Percentiles rank a stretch among this genome's conserved stretches.
phyloP scores from a whole-genome alignment of 306 rosid genomes.

The Cucumis melo region DNA sequence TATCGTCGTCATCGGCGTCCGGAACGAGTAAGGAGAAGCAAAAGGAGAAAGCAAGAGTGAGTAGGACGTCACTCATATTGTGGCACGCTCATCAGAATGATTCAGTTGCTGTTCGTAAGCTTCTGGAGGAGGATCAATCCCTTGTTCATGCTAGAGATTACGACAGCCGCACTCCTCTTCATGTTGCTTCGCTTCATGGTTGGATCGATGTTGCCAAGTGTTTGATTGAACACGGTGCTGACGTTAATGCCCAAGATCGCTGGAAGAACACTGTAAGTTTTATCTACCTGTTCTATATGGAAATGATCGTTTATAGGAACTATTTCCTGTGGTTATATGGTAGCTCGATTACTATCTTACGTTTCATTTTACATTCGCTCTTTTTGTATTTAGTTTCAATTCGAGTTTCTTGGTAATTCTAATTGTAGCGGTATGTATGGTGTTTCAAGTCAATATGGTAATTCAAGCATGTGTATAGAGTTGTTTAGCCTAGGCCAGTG shows the following conservation, averaged over 20 bases:
- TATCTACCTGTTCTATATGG: neutral
- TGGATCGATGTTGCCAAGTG: conserved; percentile 70
- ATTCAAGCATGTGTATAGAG: neutral
- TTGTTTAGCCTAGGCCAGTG: neutral
- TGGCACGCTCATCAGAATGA: conserved; percentile 98
- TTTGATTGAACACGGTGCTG: conserved; percentile 66
- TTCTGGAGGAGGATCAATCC: conserved; percentile 79
- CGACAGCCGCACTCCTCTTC: conserved; percentile 89
- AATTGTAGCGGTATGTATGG: neutral
- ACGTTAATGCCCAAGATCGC: conserved; percentile 89
- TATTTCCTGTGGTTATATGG: neutral
- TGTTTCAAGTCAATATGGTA: neutral
- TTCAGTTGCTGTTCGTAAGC: conserved; percentile 68
- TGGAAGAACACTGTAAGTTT: conserved; percentile 77
- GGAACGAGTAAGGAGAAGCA: conserved; percentile 24
- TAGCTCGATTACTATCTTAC: neutral
- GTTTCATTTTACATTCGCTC: neutral
- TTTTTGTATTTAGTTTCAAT: neutral
- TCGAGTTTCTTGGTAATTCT: neutral
- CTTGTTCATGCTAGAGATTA: conserved; percentile 74
- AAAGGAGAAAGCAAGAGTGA: conserved; percentile 80
- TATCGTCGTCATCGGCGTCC: conserved; percentile 7
- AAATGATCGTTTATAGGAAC: neutral
- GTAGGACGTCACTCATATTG: conserved; percentile 74
- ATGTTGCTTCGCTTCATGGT: conserved; percentile 76